Evolutionary conservation across 2,329 filamentous ascomycete species (phyloP).

Genomic region (Hymenoscyphus occultus): DNA sequence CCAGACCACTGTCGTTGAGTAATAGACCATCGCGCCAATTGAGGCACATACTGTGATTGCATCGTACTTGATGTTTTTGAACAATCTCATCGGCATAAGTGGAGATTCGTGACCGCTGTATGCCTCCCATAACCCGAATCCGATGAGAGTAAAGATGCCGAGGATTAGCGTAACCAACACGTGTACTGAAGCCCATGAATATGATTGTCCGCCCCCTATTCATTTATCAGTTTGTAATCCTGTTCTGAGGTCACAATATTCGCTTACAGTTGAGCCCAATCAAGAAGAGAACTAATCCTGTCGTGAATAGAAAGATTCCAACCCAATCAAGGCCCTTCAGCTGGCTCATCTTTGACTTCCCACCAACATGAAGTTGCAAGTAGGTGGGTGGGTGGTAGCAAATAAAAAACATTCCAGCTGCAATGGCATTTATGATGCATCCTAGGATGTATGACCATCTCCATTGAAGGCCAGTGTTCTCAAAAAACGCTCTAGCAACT

Average conservation of each 20-base stretch:
- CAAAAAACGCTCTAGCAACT: slow-evolving; percentile 45
- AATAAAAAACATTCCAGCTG: slow-evolving; percentile 42
- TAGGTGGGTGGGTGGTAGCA: slow-evolving; percentile 49
- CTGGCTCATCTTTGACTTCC: slow-evolving; percentile 13
- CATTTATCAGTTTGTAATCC: background rate
- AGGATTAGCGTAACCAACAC: slow-evolving; percentile 14
- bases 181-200: slow-evolving; percentile 40
- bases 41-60: slow-evolving; percentile 33
- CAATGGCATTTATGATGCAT: slow-evolving; percentile 43
- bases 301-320: slow-evolving; percentile 41
- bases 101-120: slow-evolving; percentile 32
- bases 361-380: slow-evolving; percentile 39
- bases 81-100: slow-evolving; percentile 39
- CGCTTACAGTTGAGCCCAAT: slow-evolving; percentile 46
- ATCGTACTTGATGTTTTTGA: slow-evolving; percentile 37
- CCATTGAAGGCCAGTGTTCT: slow-evolving; percentile 44
- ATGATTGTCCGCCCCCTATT: slow-evolving; percentile 34
- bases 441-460: slow-evolving; percentile 50
- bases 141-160: slow-evolving; percentile 22
- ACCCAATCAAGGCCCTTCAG: slow-evolving; percentile 13
- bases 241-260: background rate
- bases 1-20: slow-evolving; percentile 38
- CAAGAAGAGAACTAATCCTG: slow-evolving; percentile 47
- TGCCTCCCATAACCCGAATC: slow-evolving; percentile 29
- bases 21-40: slow-evolving; percentile 38